These are phyloP conservation scores for Holtermannia corniformis DNA, from an alignment of 768 basidiomycete species.

Conservation along the genomic window DNA sequence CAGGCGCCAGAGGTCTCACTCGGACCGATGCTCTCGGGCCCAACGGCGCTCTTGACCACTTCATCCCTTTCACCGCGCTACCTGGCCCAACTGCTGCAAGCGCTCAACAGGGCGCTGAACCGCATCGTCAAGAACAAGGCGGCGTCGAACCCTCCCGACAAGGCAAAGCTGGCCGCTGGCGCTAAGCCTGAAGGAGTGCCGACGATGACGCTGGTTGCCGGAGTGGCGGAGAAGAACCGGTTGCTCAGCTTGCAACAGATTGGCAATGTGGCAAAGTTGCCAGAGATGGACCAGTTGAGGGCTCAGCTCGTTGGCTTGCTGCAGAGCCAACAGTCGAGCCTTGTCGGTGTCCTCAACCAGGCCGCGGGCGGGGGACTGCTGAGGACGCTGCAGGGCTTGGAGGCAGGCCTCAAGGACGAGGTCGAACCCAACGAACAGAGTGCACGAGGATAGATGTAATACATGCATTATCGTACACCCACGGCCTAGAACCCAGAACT, in stretches of 20 bases:
- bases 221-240: constrained; percentile 60
- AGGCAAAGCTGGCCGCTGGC: constrained; percentile 10
- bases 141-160: neutral
- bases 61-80: constrained; percentile 31
- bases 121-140: constrained; percentile 11
- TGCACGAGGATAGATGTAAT: neutral
- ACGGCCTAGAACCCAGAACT: too few species aligned
- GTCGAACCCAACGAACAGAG: neutral
- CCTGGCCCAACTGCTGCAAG: constrained; percentile 19
- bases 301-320: constrained; percentile 79
- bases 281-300: constrained; percentile 64
- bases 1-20: constrained; percentile 57
- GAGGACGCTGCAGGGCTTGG: constrained; percentile 65
- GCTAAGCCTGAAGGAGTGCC: constrained; percentile 1
- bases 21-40: constrained; percentile 46
- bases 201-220: constrained; percentile 58
- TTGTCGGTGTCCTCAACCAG: constrained; percentile 60
- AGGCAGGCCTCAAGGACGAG: constrained; percentile 54
- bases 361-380: constrained; percentile 61
- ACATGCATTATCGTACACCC: too few species aligned
- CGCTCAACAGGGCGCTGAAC: constrained; percentile 22
- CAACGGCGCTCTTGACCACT: constrained; percentile 32
- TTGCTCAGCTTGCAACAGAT: constrained; percentile 56
- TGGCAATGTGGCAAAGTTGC: constrained; percentile 59
- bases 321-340: constrained; percentile 61